Evolutionary conservation across 257 asterid species (phyloP), one percentile per base, ranked within the genome.

Genomic region (Coffea eugenioides): DNA sequence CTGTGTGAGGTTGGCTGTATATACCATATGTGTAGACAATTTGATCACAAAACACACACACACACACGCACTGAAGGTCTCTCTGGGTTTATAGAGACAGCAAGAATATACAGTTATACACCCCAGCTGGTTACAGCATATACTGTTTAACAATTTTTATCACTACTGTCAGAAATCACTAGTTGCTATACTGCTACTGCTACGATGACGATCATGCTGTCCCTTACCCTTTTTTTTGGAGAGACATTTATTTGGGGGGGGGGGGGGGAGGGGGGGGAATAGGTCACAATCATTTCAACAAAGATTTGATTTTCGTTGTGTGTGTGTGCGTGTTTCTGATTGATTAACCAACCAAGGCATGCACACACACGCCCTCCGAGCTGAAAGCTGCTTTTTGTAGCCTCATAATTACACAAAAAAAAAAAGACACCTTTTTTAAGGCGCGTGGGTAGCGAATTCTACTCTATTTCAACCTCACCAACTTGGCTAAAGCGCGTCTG

Each of bases 221-320:
- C 43, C 2, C 0, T 39, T 39, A 2, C 43, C 2, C 4, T 39
- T 39, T 39, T 39, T 39, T 39, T 39, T 39, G 43, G 43, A 31
- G 31, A 31, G 31, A 31, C 31, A 31, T 31, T 39, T 39, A 2
- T 39, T 39, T 48, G 52, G 49, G 6, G 49, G 49, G 11, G 9
- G 8, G 9, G 9, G 5, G 7, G 49, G 49, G 49, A 0, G 49
- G 49, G 49, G 11, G 49, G 49, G 49, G 49, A 10, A 10, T 46
- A 7, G 5, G 48, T 59, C 71, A 65, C 61, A 72, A 80, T 80
- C 65, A 72, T 54, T 54, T 57, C 62, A 74, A 36, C 71, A 67
- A 74, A 73, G 78, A 80, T 84, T 80, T 77, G 34, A 59, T 72
- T 71, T 83, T 80, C 80, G 31, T 80, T 31, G 23, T 59, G 31